A percentile compares a stretch with the other conserved stretches of the same genome.
phyloP scores from a whole-genome alignment of 495 filamentous ascomycete genomes.

The Xylaria venustula region DNA sequence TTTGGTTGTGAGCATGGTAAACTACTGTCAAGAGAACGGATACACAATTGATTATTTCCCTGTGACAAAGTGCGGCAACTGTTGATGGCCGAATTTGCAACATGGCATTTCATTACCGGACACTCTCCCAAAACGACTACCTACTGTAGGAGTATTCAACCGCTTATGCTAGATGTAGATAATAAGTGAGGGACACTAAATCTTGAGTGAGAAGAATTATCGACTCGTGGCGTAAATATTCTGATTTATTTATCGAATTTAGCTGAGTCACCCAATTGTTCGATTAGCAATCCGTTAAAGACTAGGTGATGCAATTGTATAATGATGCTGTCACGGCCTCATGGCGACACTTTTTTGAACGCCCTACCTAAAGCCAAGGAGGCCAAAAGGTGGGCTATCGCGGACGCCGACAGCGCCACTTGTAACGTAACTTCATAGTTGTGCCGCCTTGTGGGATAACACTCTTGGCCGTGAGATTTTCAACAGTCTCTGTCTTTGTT shows the following conservation, averaged over 20 bases:
- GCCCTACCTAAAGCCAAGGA: neutral
- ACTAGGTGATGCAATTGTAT: neutral
- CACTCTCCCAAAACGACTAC: no score
- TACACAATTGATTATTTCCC: no score
- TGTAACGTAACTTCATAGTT: conserved; percentile 11
- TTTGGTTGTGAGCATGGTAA: no score
- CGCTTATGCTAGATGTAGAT: no score
- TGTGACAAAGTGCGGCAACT: no score
- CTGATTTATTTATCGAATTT: neutral
- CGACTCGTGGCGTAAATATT: neutral
- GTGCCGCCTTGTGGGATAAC: neutral
- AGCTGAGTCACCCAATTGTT: neutral
- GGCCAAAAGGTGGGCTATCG: neutral
- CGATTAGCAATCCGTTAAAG: no score
- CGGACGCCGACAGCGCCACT: conserved; percentile 3
- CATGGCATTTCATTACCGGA: no score
- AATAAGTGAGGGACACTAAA: no score
- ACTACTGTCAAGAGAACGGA: no score
- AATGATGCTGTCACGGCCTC: neutral
- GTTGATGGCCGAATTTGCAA: no score
- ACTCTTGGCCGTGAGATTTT: neutral
- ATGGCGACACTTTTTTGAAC: neutral
- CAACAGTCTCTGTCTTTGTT: neutral
- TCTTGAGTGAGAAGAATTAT: no score
- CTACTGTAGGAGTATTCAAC: no score